Evolutionary conservation across 345 rosid species (phyloP), one percentile per base, ranked within the genome.

Genomic region (Dipteronia sinensis): DNA sequence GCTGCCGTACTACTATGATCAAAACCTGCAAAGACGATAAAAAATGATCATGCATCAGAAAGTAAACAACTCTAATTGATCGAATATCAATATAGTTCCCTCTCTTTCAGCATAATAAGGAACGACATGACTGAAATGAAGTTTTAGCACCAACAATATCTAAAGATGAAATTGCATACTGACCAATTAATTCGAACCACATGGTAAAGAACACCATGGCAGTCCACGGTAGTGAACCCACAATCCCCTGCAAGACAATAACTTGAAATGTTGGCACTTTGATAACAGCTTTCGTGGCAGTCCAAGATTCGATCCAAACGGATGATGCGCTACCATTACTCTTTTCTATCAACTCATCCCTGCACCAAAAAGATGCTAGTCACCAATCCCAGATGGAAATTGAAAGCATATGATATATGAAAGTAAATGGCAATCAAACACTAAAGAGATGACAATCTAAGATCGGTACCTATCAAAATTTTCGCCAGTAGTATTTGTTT

Each of bases 161-260:
- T 19, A 22, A 27, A 63, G 16, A 34, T 42, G 59, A 73, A 38
- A 31, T 7, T 34, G 13, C 10, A n/a, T 31, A 56, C 86, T 88
- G 69, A 90, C 98, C 98, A 10, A 96, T 92, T 73, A 96, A 88
- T 81, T 94, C 97, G 78, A 96, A 94, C 99, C 98, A 94, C 97
- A 96, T 91, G 5, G 99, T 90, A 72, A 96, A 89, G 85, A 96
- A 94, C 51, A 96, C 98, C 98, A 94, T 89, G 10, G 97, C 98
- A 7, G 99, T 96, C 98, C 99, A 96, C 7, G 98, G 97, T 16
- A 94, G 80, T 15, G 97, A 89, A 72, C 99, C 98, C 23, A 96
- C 86, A 62, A 92, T 81, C n/a, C 98, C 98, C 81, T 96, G 97
- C 85, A 90, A 62, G 69, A 96, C 97, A 72, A 94, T 96, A 62